These are phyloP conservation scores for Aplosporella prunicola DNA, from an alignment of 2,329 filamentous ascomycete genomes.

Conservation along the genomic window DNA sequence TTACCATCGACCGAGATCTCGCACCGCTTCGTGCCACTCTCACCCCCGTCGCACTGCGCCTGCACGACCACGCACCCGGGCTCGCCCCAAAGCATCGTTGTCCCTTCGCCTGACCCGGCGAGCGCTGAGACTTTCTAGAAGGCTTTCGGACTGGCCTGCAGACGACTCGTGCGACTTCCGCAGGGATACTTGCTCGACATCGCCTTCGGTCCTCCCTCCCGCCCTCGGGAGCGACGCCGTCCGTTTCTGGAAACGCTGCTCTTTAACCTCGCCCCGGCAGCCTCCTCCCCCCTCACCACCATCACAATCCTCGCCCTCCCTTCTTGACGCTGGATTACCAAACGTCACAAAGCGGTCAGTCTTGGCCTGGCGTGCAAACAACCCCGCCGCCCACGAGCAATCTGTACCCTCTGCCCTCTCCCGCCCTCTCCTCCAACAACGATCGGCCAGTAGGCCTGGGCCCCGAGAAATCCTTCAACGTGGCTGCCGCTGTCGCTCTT, in stretches of 20 bases:
- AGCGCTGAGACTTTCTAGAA: conserved; percentile 35
- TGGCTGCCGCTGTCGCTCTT: conserved; percentile 54
- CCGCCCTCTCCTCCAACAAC: conserved; percentile 19
- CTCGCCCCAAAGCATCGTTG: conserved; percentile 25
- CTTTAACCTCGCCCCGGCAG: conserved; percentile 8
- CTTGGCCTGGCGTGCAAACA: conserved; percentile 36
- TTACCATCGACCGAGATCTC: conserved; percentile 12
- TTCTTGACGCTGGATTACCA: conserved; percentile 36
- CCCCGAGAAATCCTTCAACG: conserved; percentile 43
- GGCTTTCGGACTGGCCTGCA: conserved; percentile 29
- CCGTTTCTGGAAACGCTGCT: conserved; percentile 9
- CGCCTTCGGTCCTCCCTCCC: conserved; percentile 11
- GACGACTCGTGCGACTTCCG: conserved; percentile 30
- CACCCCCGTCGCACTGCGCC: conserved; percentile 34
- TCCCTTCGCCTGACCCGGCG: conserved; percentile 24
- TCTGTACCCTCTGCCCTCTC: conserved; percentile 30
- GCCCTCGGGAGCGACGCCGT: conserved; percentile 8
- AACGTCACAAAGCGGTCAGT: conserved; percentile 38
- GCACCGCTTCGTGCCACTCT: conserved; percentile 29
- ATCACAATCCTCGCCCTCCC: conserved; percentile 10
- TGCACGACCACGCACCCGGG: conserved; percentile 40
- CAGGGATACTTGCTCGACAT: conserved; percentile 14
- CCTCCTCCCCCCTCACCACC: conserved; percentile 1
- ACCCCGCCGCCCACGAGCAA: conserved; percentile 29
- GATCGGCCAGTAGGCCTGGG: conserved; percentile 34